Percentiles rank a stretch among this genome's conserved stretches.
These are phyloP conservation scores for Globisporangium alternatum DNA, from an alignment of 352 stramenopile genomes.

Conservation along the genomic window DNA sequence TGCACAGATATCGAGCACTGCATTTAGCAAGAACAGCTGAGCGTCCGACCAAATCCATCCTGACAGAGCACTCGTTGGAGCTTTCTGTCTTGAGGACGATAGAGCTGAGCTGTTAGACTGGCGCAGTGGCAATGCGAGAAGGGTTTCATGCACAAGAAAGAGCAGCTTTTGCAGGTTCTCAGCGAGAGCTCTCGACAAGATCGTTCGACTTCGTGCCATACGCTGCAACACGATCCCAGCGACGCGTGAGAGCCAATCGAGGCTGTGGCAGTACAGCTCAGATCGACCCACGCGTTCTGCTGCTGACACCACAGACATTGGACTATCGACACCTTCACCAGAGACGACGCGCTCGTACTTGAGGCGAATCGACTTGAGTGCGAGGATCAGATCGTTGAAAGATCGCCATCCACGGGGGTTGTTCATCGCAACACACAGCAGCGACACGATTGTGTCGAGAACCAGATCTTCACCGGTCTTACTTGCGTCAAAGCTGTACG, in stretches of 20 bases:
- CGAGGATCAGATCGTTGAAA: slow-evolving; percentile 64
- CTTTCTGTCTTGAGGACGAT: background rate
- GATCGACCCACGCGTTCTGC: slow-evolving; percentile 23
- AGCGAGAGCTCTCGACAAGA: slow-evolving; percentile 63
- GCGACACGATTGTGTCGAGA: slow-evolving; percentile 78
- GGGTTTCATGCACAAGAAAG: slow-evolving; percentile 61
- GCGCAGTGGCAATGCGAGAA: slow-evolving; percentile 38
- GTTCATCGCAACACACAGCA: slow-evolving; percentile 72
- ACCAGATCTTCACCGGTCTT: slow-evolving; percentile 81
- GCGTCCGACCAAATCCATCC: slow-evolving; percentile 47
- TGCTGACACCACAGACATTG: slow-evolving; percentile 12
- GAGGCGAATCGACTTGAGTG: slow-evolving; percentile 52
- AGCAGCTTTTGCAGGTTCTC: slow-evolving; percentile 82
- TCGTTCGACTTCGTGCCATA: slow-evolving; percentile 71
- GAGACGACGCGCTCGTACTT: slow-evolving; percentile 44
- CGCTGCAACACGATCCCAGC: slow-evolving; percentile 72
- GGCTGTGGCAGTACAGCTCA: slow-evolving; percentile 37
- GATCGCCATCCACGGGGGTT: slow-evolving; percentile 57
- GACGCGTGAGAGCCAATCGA: slow-evolving; percentile 69
- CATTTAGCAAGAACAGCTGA: slow-evolving; percentile 68
- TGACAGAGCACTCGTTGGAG: slow-evolving; percentile 15
- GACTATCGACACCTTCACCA: background rate
- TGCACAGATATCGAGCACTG: slow-evolving; percentile 69
- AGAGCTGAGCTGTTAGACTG: slow-evolving; percentile 4
- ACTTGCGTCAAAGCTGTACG: slow-evolving; percentile 62